Evolutionary conservation across 139 green algal species (phyloP).

Genomic region (Nannochloris sp.): DNA sequence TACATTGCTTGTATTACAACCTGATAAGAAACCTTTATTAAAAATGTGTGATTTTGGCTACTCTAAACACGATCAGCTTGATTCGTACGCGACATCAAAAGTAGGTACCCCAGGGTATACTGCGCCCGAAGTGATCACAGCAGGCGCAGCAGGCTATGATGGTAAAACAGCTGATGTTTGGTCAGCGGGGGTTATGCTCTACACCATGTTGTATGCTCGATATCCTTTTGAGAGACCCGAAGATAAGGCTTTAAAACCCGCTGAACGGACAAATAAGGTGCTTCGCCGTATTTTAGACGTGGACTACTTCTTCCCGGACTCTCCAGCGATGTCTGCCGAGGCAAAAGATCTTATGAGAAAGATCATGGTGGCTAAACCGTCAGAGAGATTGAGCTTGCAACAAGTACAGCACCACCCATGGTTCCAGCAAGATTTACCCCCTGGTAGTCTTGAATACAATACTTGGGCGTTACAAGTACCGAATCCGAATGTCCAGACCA

Average conservation of each 20-base stretch:
- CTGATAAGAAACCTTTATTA: constrained; percentile 47
- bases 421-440: constrained; percentile 28
- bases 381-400: constrained; percentile 28
- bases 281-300: constrained; percentile 47
- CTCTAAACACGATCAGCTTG: constrained; percentile 64
- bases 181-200: constrained; percentile 64
- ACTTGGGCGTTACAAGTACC: constrained; percentile 22
- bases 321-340: constrained; percentile 12
- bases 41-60: constrained; percentile 94
- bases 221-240: constrained; percentile 52
- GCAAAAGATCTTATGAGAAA: constrained; percentile 38
- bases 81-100: constrained; percentile 48
- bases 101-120: constrained; percentile 53
- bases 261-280: constrained; percentile 27
- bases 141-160: constrained; percentile 26
- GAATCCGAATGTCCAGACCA: background rate
- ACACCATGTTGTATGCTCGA: constrained; percentile 74
- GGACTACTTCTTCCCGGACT: constrained; percentile 39
- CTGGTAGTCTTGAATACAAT: constrained; percentile 30
- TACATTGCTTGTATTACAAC: constrained; percentile 45
- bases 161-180: constrained; percentile 48
- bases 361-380: constrained; percentile 29
- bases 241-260: constrained; percentile 26
- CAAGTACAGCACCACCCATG: constrained; percentile 50
- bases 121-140: constrained; percentile 44